Evolutionary conservation across 441 rosid genomes (phyloP), one percentile per base, ranked within the genome.

Genomic region (Populus hybrid): DNA sequence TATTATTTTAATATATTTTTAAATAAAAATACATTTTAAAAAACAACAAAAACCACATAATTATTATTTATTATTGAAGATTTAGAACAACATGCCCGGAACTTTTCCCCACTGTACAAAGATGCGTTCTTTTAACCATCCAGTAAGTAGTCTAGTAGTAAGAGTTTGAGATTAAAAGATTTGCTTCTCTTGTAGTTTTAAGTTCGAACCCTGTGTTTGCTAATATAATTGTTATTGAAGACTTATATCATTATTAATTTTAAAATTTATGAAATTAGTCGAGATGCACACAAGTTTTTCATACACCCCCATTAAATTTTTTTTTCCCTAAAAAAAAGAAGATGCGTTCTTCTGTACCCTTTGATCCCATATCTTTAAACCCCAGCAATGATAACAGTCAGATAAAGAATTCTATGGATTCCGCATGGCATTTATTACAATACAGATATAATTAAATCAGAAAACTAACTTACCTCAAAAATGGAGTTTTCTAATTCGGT

Each of bases 31-130:
- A 26, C 1, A 26, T 26, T 26, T 26, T 26, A 26, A 26, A 26
- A 26, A 26, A 26, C 26, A 26, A 1, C 1, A 26, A 1, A 26
- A 26, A 26, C 28, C 28, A 26, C 28, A 26, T 26, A 26, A 26
- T 26, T 26, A 26, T 1, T 26, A 26, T 26, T 26, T 26, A 26
- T 26, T 26, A 26, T 26, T 26, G 28, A 26, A 26, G 28, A 26
- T 26, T 26, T 26, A 26, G 28, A 67, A 59, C 30, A 21, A 76
- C 90, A 76, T 90, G 87, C 96, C 90, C 97, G 89, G 85, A 95
- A 95, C 84, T 93, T 95, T 79, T 79, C 87, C 72, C 97, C 98
- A 84, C 88, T 95, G 81, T 77, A 93, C 83, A 91, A 78, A 36
- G 91, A 91, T 78, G 85, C 46, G 78, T 89, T 92, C 75, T 79